Evolutionary conservation across 768 basidiomycete species (phyloP), one percentile per base, ranked within the genome.

Genomic region (Pulveroboletus sp.): DNA sequence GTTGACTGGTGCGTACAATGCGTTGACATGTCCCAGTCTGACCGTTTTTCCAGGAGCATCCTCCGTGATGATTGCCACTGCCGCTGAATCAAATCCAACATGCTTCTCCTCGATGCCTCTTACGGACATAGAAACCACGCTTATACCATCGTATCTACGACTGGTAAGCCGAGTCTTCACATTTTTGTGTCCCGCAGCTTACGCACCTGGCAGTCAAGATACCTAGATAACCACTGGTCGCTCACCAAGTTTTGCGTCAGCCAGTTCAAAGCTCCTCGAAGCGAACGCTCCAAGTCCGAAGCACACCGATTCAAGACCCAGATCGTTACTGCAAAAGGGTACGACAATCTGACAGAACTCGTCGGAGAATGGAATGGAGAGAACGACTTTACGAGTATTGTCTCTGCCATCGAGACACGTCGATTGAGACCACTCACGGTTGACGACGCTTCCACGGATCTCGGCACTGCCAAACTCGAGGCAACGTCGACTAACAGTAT

Each of bases 21-120:
- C 54, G 31, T 1, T 18, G 24, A 8, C 10, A 28, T 26, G 12
- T 27, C 43, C 28, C 17, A 14, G 27, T 32, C 41, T 52, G 27
- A 49, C 42, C 18, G 27, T 26, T 41, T 15, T 33, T 24, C 24
- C 18, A 87, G 86, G 85, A 3, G 92, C 91, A 10, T 82, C 89
- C 59, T 93, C 92, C 0, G 85, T 93, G 36, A 99, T 99, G 96
- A 87, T 99, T 36, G 96, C 96, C 18, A 86, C 93, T 6, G 93
- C 86, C 1, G 96, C 94, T 6, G 96, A 99, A 68, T 70, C 85
- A 5, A 99, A 98, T 67, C 91, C 93, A 0, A 84, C 89, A 0
- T 87, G 92, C 58, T 98, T 98, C 73, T 80, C 81, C 3, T 69
- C 78, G 15, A 78, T 64, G 0, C 87, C 88, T 3, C 71, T 91